These are phyloP conservation scores for Microascus cirrosus DNA, from an alignment of 2,329 filamentous ascomycete genomes.

Conservation along the genomic window DNA sequence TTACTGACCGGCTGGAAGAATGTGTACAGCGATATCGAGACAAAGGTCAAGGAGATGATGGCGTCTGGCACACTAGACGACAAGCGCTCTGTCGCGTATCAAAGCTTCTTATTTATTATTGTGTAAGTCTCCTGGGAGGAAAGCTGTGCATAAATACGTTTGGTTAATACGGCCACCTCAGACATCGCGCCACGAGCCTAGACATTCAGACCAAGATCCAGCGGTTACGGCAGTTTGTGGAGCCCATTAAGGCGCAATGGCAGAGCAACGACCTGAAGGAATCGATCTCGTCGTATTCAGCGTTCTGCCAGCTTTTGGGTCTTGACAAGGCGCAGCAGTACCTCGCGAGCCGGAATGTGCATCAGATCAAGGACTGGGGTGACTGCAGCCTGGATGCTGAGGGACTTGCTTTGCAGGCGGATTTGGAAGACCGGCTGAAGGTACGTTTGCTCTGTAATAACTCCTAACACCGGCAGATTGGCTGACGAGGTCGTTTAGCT, in stretches of 20 bases:
- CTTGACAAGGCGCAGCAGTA: constrained; percentile 75
- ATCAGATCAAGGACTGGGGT: constrained; percentile 75
- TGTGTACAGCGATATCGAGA: constrained; percentile 80
- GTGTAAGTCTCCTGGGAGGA: constrained; percentile 40
- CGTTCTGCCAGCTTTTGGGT: constrained; percentile 71
- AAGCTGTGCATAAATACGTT: neutral
- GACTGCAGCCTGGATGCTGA: constrained; percentile 64
- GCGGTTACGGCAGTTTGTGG: constrained; percentile 65
- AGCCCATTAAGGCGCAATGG: constrained; percentile 77
- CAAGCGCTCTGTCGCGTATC: constrained; percentile 75
- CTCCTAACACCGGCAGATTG: neutral
- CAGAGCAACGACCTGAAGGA: constrained; percentile 56
- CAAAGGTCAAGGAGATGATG: constrained; percentile 71
- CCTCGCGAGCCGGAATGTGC: constrained; percentile 59
- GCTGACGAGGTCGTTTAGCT: constrained; percentile 27
- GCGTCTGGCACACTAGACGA: constrained; percentile 64
- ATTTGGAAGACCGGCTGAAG: constrained; percentile 66
- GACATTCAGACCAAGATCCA: constrained; percentile 59
- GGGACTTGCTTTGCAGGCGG: constrained; percentile 66
- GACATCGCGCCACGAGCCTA: constrained; percentile 70
- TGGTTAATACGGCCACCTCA: constrained; percentile 16
- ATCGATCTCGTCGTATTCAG: constrained; percentile 61
- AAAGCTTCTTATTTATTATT: constrained; percentile 87
- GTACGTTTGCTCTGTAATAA: constrained; percentile 23
- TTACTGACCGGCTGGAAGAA: constrained; percentile 29